Evolutionary conservation across 2,329 filamentous ascomycete species (phyloP).

Genomic region (Thermothelomyces thermophilus): DNA sequence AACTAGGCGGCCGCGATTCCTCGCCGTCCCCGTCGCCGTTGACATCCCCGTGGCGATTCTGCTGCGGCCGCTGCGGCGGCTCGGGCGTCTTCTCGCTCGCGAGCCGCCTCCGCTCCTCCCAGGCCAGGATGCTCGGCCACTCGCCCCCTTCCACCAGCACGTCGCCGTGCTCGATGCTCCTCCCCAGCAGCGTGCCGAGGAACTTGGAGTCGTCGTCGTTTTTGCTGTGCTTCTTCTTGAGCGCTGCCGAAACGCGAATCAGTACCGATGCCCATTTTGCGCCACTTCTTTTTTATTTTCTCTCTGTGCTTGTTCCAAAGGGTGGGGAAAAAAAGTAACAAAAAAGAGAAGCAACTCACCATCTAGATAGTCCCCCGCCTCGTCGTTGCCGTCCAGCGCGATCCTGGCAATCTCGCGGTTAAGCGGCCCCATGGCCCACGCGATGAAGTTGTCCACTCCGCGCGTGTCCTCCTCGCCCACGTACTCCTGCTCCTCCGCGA

Average conservation of each 20-base stretch:
- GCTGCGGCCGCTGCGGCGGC: constrained; percentile 14
- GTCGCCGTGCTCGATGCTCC: constrained; percentile 61
- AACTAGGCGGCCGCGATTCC: constrained; percentile 44
- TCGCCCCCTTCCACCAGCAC: constrained; percentile 74
- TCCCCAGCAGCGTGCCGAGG: constrained; percentile 75
- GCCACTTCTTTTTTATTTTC: too few relatives aligned
- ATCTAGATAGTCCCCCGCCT: constrained; percentile 63
- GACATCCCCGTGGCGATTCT: background rate
- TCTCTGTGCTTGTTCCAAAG: too few relatives aligned
- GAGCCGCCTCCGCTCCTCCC: constrained; percentile 43
- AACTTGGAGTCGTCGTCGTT: constrained; percentile 82
- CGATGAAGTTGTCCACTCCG: constrained; percentile 70
- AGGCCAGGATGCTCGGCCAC: constrained; percentile 59
- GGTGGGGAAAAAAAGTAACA: too few relatives aligned
- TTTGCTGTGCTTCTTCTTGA: constrained; percentile 92
- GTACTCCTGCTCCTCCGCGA: constrained; percentile 62
- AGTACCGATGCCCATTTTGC: too few relatives aligned
- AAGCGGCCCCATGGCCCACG: constrained; percentile 67
- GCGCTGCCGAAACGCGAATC: constrained; percentile 38
- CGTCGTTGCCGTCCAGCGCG: constrained; percentile 61
- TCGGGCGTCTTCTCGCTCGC: constrained; percentile 27
- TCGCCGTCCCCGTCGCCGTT: constrained; percentile 11
- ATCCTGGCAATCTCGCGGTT: constrained; percentile 78
- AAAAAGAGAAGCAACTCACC: constrained; percentile 38
- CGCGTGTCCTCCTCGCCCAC: constrained; percentile 66